Base-by-base conservation (phyloP, 805 yeast genomes). In the Wickerhamomyces bisporus region DNA sequence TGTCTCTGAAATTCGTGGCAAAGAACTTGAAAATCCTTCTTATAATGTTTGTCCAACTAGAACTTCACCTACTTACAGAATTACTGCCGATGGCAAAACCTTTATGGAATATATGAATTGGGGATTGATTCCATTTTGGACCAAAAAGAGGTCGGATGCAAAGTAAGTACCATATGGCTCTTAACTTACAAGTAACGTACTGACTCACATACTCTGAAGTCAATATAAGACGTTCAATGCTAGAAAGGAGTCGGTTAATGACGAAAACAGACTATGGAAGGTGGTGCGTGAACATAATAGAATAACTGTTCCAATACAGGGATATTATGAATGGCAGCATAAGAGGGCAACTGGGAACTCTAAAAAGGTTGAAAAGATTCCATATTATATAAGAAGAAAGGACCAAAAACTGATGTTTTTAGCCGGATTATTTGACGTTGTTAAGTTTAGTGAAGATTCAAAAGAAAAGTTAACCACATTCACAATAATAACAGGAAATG, bases 271-370 rank as follows among this genome's bases (percentile, higher is more conserved):
- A 17, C 58, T 81, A 29, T 88, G 95, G 95, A 65, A 65, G 6
- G 43, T 65, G 2, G 65, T 75, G 5, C 61, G 69, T 26, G 60
- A 68, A 18, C 60, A 60, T 8, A 62, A 65, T 5, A 64, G 96
- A 27, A 88, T 96, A 55, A 79, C 81, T 1, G 75, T 87, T 0
- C 91, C 95, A 0, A 71, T 85, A 28, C 73, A 75, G 50, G 96
- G 96, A 0, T 89, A 89, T 58, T 89, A 75, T 53, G 97, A 89
- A 59, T 89, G 97, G 96, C 46, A 43, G 13, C 48, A 50, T 18
- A 45, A 51, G 14, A n/a, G n/a, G n/a, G 43, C 53, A 2, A 40
- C 39, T 14, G 54, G 52, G 10, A 62, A 54, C 37, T 60, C 55
- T 20, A 44, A 50, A 23, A 62, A 58, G 30, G 52, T 51, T 3